Base-by-base conservation (phyloP, 441 rosid species). In the Erodium trifolium region DNA sequence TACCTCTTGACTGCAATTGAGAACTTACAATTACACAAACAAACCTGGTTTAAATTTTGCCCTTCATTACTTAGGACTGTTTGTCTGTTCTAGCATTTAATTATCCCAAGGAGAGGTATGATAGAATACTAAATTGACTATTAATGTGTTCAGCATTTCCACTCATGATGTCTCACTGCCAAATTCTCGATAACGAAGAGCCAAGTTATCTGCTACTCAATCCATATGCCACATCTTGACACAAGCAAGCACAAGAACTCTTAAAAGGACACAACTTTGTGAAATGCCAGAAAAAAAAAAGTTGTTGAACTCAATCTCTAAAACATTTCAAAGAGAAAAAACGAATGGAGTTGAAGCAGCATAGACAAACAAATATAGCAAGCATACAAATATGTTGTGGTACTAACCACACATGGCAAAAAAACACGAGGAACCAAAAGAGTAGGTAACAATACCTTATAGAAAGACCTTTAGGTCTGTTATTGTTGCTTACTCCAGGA, bases 371-470 rank as follows among this genome's bases (percentile, higher is more conserved):
- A 37, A 7, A 37, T 7, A 37, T 37, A 37, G 41, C 41, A 37
- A 1, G 41, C 41, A 37, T 37, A 4, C 41, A 8, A 37, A 37
- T 37, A 37, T 37, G 41, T 7, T 4, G 41, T 37, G 41, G 41
- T 37, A 37, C 41, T 0, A 37, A 5, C 9, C 41, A 37, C 41
- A 37, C 41, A 37, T 37, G 41, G 41, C 41, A 37, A 37, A 37
- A 37, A 37, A 37, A 37, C 8, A 37, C 5, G 9, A 37, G 31
- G 35, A 57, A 49, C 60, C 16, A 34, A 69, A 29, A 3, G 23
- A 16, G 39, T 51, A 51, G 29, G 57, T 16, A 39, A 70, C 47
- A 34, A 57, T 63, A 88, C 98, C 91, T 88, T 82, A 76, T 88
- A 1, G 78, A 79, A 69, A 71, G 67, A 68, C 75, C 78, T 71